phyloP scores from a whole-genome alignment of 495 filamentous ascomycete species.

The Podospora didyma region DNA sequence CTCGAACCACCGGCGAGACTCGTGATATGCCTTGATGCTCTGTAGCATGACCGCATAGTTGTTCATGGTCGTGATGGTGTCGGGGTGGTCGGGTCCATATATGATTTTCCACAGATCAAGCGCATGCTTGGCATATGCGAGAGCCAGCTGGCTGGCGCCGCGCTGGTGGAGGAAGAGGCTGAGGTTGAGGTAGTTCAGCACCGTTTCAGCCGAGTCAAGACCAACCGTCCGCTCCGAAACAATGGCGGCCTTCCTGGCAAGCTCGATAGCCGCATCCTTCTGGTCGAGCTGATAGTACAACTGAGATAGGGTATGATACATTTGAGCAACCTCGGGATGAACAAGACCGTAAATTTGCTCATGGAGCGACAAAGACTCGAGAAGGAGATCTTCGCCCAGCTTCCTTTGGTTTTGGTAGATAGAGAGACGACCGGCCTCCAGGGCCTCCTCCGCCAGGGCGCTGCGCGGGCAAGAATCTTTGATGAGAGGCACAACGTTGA shows the following conservation, averaged over 20 bases:
- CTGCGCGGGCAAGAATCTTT: slow-evolving; percentile 91
- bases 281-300: slow-evolving; percentile 94
- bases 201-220: slow-evolving; percentile 88
- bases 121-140: slow-evolving; percentile 85
- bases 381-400: slow-evolving; percentile 88
- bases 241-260: slow-evolving; percentile 93
- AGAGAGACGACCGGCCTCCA: slow-evolving; percentile 92
- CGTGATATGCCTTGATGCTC: slow-evolving; percentile 82
- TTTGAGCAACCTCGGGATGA: slow-evolving; percentile 92
- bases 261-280: slow-evolving; percentile 89
- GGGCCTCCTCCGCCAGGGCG: slow-evolving; percentile 86
- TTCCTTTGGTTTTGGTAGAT: slow-evolving; percentile 93
- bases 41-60: slow-evolving; percentile 99
- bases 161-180: slow-evolving; percentile 91
- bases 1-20: slow-evolving; percentile 96
- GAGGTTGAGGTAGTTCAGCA: slow-evolving; percentile 92
- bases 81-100: slow-evolving; percentile 88
- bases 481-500: slow-evolving; percentile 87
- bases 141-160: slow-evolving; percentile 77
- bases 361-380: slow-evolving; percentile 92
- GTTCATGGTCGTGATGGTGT: slow-evolving; percentile 98
- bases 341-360: slow-evolving; percentile 99
- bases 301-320: slow-evolving; percentile 92
- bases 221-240: slow-evolving; percentile 93
- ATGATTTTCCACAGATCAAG: slow-evolving; percentile 96